These are phyloP conservation scores for Hysterangium stoloniferum DNA, from an alignment of 768 basidiomycete species.

Conservation along the genomic window DNA sequence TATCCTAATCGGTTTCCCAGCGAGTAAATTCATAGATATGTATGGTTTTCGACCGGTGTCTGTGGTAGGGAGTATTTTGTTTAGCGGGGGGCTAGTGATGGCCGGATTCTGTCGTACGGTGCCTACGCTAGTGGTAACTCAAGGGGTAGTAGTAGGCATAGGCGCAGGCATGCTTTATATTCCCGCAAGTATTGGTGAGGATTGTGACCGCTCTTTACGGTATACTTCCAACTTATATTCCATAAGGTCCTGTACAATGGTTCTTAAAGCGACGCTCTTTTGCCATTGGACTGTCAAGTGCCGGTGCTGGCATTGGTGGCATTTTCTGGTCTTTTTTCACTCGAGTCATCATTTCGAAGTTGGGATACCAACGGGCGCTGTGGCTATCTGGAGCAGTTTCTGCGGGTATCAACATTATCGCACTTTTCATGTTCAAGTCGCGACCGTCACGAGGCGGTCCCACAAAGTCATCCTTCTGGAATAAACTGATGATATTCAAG, in stretches of 20 bases:
- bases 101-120: slow-evolving; percentile 1
- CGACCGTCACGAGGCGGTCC: not conserved
- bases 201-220: not conserved
- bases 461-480: not conserved
- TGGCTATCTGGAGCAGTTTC: not conserved
- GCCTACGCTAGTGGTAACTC: not conserved
- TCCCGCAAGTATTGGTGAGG: not conserved
- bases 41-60: not conserved
- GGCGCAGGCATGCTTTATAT: not conserved
- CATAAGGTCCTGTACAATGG: not conserved
- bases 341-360: not conserved
- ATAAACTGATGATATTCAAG: not conserved
- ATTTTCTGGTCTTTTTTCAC: not conserved
- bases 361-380: not conserved
- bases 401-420: not conserved
- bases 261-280: not conserved
- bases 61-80: not conserved
- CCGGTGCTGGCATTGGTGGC: not conserved
- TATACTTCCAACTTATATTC: not conserved
- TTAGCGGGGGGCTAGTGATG: not conserved
- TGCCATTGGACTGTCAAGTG: not conserved
- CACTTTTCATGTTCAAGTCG: not conserved
- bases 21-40: not conserved
- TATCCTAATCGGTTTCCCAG: not conserved
- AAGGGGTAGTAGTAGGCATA: not conserved